Evolutionary conservation across 2,329 filamentous ascomycete genomes (phyloP).

Genomic region (Phyllosticta citribraziliensis): DNA sequence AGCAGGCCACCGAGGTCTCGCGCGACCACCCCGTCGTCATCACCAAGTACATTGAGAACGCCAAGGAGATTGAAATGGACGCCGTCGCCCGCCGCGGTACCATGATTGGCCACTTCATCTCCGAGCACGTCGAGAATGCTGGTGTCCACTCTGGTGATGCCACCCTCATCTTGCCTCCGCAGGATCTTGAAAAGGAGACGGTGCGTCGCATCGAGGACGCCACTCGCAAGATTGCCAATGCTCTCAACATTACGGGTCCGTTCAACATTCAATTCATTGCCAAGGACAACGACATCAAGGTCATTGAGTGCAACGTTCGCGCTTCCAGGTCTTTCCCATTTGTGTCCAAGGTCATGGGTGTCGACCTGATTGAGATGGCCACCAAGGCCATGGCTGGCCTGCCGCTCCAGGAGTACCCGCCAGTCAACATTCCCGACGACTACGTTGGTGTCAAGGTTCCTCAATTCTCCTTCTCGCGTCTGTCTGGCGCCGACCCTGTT

Average conservation of each 20-base stretch:
- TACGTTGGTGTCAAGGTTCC: conserved; percentile 97
- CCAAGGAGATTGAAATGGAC: conserved; percentile 99
- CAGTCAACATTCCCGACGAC: conserved; percentile 62
- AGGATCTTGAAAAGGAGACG: conserved; percentile 83
- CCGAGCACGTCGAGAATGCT: conserved; percentile 96
- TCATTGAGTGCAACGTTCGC: conserved; percentile 97
- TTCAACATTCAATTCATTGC: conserved; percentile 99
- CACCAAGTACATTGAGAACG: conserved; percentile 98
- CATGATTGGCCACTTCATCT: conserved; percentile 92
- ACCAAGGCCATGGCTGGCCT: conserved; percentile 91
- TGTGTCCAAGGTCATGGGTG: conserved; percentile 96
- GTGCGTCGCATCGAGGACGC: conserved; percentile 88
- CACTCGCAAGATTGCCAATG: conserved; percentile 86
- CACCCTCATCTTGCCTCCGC: conserved; percentile 86
- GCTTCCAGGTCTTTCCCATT: conserved; percentile 96
- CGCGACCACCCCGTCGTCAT: conserved; percentile 95
- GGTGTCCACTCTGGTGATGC: conserved; percentile 98
- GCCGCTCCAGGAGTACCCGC: conserved; percentile 73
- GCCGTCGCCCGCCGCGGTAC: conserved; percentile 84
- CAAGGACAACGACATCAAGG: conserved; percentile 99
- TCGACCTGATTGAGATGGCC: conserved; percentile 96
- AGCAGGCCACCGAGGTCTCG: conserved; percentile 87
- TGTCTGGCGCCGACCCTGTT: conserved; percentile 92
- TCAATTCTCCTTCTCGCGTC: conserved; percentile 96
- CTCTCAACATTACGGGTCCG: conserved; percentile 89